These are phyloP conservation scores for Fusarium scirpi DNA, from an alignment of 2,329 filamentous ascomycete species.

Conservation along the genomic window DNA sequence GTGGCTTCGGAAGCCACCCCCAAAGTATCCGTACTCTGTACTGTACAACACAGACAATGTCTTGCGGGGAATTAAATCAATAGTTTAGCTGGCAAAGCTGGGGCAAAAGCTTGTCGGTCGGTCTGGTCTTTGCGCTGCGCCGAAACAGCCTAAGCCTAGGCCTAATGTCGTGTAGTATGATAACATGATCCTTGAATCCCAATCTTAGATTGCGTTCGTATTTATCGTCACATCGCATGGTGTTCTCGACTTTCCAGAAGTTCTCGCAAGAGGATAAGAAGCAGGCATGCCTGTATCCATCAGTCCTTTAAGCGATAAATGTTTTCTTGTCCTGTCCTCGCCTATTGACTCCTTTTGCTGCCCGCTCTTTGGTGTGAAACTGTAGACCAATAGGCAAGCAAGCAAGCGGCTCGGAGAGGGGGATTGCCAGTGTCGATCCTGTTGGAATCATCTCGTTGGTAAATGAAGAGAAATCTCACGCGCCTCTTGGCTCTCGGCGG, in stretches of 20 bases:
- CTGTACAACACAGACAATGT: neutral
- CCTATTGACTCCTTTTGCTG: neutral
- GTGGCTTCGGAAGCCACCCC: neutral
- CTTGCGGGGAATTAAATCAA: slow-evolving; percentile 31
- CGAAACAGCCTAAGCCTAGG: slow-evolving; percentile 33
- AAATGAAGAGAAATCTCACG: slow-evolving; percentile 37
- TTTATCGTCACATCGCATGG: slow-evolving; percentile 28
- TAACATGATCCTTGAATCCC: slow-evolving; percentile 25
- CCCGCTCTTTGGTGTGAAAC: slow-evolving; percentile 1
- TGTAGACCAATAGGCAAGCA: neutral
- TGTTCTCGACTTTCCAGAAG: slow-evolving; percentile 10
- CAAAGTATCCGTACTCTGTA: neutral
- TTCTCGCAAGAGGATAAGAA: neutral
- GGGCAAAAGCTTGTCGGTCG: slow-evolving; percentile 40
- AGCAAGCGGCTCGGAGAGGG: slow-evolving; percentile 9
- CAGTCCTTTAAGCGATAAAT: slow-evolving; percentile 2
- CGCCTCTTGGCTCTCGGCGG: slow-evolving; percentile 34
- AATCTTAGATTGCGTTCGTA: slow-evolving; percentile 36
- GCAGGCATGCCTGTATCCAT: neutral
- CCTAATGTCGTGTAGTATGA: slow-evolving; percentile 8
- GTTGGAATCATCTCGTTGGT: slow-evolving; percentile 30
- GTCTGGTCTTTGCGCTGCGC: slow-evolving; percentile 21
- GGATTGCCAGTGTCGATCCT: slow-evolving; percentile 40
- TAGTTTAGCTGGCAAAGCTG: slow-evolving; percentile 20
- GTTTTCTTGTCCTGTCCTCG: slow-evolving; percentile 2